Base-by-base conservation (phyloP, 805 yeast genomes). In the Nakazawaea ernobii region DNA sequence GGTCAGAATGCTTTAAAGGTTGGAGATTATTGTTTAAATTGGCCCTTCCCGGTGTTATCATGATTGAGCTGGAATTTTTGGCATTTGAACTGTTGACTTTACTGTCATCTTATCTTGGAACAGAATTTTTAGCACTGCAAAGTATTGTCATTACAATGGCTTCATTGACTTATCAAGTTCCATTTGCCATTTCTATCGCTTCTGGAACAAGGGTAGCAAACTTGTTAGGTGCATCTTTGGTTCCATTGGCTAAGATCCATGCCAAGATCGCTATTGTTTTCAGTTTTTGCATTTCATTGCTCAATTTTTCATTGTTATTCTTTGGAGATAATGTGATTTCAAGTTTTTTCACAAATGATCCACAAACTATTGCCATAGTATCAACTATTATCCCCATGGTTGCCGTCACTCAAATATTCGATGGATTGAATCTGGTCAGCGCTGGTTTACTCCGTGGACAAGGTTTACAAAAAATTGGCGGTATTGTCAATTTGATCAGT, bases 361-460 rank as follows among this genome's bases (percentile, higher is more conserved):
- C 67, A 39, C 74, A 70, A 2, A 90, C 85, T 2, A 70, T 82
- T 28, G 56, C 58, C 3, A 56, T 75, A 9, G 79, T 84, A 7
- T 61, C 71, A 1, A 62, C 63, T 24, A 74, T 84, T 27, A 66
- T 85, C 65, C 80, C 86, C 60, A 66, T 82, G 39, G 75, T 82
- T 41, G 86, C 90, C 1, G 57, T 79, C 30, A 83, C 82, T 75
- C 91, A 85, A 65, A 64, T 86, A 26, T 77, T 77, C 46, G 94
- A 86, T 62, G 82, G 83, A 9, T 65, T 80, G 56, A 77, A 83
- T 52, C 86, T 88, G 13, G 80, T 83, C 42, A 77, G 86, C 1
- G 90, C 88, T 13, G 92, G 92, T 13, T 74, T 87, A 50, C 67
- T 86, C 46, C 73, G 94, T 59, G 92, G 92, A 6, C 91, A 84